Base-by-base conservation (phyloP, 495 filamentous ascomycete genomes). In the Podospora fimiseda region DNA sequence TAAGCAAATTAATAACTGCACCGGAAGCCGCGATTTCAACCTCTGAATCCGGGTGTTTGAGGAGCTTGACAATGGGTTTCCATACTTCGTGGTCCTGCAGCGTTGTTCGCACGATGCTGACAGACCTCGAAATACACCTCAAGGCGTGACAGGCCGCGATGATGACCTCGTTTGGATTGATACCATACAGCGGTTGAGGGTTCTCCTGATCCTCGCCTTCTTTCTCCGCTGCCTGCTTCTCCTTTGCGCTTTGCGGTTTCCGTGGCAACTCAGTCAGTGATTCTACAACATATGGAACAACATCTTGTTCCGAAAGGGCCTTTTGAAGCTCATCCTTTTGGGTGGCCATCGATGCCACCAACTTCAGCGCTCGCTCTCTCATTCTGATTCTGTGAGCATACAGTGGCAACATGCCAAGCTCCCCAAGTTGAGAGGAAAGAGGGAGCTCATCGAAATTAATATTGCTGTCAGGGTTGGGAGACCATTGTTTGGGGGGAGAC, bases 251-350 rank as follows among this genome's bases (percentile, higher is more conserved):
- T 33, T 48, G 49, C 0, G 72, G 71, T 43, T 71, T 72, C 14
- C 60, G 42, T 4, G 80, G 74, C 37, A 71, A 74, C 4, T 84
- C 79, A 39, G 80, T 85, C 54, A 97, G 76, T 0, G 90, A 89
- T 57, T 93, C 88, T 36, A 93, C 85, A 27, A 97, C 83, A 62
- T 86, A 90, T 1, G 83, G 80, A 2, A 93, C 76, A 16, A 88
- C 79, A 2, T 89, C 89, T 47, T 87, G 80, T 18, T 92, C 88
- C 45, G 92, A 86, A 40, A 97, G 76, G 2, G 77, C 74, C 65
- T 95, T 95, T 21, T 90, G 79, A 58, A 90, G 90, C 33, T 88
- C 81, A 51, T 97, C 90, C 47, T 89, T 90, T 61, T 86, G 84
- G 4, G 86, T 78, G 14, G 86, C 83, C 52, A 98, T 64, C 4